These are phyloP conservation scores for Anisodus acutangulus DNA, from an alignment of 257 asterid genomes.

Conservation along the genomic window DNA sequence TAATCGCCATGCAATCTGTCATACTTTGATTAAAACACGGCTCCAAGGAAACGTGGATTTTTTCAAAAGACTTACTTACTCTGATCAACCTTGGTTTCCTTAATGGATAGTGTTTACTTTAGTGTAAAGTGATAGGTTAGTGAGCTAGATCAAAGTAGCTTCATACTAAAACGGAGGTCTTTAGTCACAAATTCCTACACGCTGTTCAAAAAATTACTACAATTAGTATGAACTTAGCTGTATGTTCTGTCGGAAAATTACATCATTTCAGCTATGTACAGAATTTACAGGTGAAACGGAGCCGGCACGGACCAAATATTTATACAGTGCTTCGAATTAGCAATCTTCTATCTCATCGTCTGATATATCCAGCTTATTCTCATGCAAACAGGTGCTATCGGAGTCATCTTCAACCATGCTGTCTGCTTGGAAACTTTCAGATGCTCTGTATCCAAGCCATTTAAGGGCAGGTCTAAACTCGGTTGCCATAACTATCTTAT, in stretches of 20 bases:
- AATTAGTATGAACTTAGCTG: slow-evolving; percentile 8
- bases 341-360: slow-evolving; percentile 91
- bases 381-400: slow-evolving; percentile 34
- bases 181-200: background rate
- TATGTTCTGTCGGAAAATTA: background rate
- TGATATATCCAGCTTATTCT: slow-evolving; percentile 39
- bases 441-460: slow-evolving; percentile 65
- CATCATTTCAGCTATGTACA: slow-evolving; percentile 30
- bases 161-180: background rate
- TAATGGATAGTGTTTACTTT: background rate
- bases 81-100: background rate
- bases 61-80: background rate
- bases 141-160: background rate
- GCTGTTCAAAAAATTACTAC: background rate
- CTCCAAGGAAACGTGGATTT: background rate
- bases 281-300: slow-evolving; percentile 26
- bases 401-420: slow-evolving; percentile 36
- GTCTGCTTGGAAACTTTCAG: slow-evolving; percentile 35
- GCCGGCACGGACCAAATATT: background rate
- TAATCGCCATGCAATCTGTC: background rate
- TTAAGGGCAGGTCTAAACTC: slow-evolving; percentile 67
- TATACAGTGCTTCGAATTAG: slow-evolving; percentile 37
- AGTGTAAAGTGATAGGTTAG: background rate
- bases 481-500: slow-evolving; percentile 57
- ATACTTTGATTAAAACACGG: background rate